Evolutionary conservation across 768 basidiomycete genomes (phyloP).

Genomic region (Leccinum rimulosum): DNA sequence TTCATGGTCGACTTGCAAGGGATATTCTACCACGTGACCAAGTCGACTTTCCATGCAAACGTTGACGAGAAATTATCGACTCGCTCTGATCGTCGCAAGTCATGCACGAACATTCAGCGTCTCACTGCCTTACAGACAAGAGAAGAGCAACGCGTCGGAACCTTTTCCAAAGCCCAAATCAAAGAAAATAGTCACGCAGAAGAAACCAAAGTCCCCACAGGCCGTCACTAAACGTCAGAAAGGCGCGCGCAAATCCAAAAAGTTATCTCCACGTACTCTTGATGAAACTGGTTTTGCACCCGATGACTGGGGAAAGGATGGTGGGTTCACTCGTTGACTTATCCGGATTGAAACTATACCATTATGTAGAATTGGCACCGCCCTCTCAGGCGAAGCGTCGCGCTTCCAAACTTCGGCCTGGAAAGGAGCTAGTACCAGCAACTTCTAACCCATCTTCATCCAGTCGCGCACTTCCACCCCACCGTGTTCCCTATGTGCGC

Average conservation of each 20-base stretch:
- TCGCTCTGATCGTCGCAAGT: conserved; percentile 14
- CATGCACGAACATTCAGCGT: conserved; percentile 12
- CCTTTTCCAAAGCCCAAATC: no score
- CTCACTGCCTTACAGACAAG: neutral
- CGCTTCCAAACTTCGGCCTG: neutral
- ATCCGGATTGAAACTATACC: neutral
- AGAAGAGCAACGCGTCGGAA: conserved; percentile 1
- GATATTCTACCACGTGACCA: neutral
- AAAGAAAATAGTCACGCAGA: neutral
- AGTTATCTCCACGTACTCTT: neutral
- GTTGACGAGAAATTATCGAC: conserved; percentile 4
- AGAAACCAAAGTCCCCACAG: conserved; percentile 9
- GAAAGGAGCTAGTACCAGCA: conserved; percentile 3
- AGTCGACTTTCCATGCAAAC: conserved; percentile 7
- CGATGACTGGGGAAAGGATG: conserved; percentile 27
- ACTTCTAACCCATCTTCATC: conserved; percentile 2
- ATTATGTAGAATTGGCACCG: conserved; percentile 15
- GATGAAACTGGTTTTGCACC: conserved; percentile 5
- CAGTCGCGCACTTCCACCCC: conserved; percentile 18
- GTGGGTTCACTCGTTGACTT: conserved; percentile 4
- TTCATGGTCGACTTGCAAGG: conserved; percentile 17
- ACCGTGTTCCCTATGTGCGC: conserved; percentile 25
- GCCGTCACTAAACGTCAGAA: neutral
- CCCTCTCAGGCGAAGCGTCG: conserved; percentile 5
- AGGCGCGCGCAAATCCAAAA: conserved; percentile 2